Evolutionary conservation across 2,329 filamentous ascomycete genomes (phyloP).

Genomic region (Diaporthe australafricana): DNA sequence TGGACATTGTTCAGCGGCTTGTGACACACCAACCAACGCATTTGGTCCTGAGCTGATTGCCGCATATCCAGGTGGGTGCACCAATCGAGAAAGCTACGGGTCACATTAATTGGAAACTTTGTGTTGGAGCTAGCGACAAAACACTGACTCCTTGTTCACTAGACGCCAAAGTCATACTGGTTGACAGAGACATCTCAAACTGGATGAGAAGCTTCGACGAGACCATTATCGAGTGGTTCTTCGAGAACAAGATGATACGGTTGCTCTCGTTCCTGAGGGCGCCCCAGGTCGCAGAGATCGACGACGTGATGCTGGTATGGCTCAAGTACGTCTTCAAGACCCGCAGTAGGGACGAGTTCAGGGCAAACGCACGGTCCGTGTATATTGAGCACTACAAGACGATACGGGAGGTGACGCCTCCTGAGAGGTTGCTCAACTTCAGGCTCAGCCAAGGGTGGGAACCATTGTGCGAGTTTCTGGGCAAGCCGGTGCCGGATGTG

Average conservation of each 20-base stretch:
- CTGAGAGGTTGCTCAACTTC: slow-evolving; percentile 43
- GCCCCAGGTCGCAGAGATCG: background rate
- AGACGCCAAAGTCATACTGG: slow-evolving; percentile 59
- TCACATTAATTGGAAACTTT: too few species aligned
- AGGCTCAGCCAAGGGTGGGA: slow-evolving; percentile 46
- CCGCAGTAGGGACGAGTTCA: slow-evolving; percentile 46
- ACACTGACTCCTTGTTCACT: slow-evolving; percentile 34
- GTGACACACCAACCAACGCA: slow-evolving; percentile 52
- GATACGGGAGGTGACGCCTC: slow-evolving; percentile 39
- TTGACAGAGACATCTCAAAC: slow-evolving; percentile 48
- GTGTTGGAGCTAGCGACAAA: too few species aligned
- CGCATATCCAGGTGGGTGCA: slow-evolving; percentile 49
- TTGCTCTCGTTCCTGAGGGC: background rate
- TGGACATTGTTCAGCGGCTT: slow-evolving; percentile 49
- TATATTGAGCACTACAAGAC: slow-evolving; percentile 42
- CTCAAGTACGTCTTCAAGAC: slow-evolving; percentile 45
- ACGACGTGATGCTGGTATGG: slow-evolving; percentile 42
- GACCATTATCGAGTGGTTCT: slow-evolving; percentile 23
- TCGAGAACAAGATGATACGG: slow-evolving; percentile 42
- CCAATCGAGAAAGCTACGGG: too few species aligned
- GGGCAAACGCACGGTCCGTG: slow-evolving; percentile 38
- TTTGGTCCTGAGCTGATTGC: slow-evolving; percentile 58
- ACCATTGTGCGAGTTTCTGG: slow-evolving; percentile 41
- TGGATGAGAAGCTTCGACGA: slow-evolving; percentile 52
- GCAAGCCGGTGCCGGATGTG: slow-evolving; percentile 17